phyloP scores from a whole-genome alignment of 1,139 yeast species.

The Scheffersomyces insectosa region DNA sequence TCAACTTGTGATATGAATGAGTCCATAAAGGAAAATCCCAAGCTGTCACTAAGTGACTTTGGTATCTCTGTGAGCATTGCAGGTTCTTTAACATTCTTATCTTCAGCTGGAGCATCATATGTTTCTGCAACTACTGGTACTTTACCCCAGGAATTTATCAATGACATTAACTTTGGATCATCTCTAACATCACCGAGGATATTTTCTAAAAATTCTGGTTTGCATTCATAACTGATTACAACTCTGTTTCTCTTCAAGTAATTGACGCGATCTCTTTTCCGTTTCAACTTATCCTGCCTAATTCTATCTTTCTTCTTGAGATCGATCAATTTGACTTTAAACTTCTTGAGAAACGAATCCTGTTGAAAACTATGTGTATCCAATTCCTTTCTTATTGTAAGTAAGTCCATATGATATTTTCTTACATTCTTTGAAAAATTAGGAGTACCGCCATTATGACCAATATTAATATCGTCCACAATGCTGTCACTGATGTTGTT shows the following conservation, averaged over 20 bases:
- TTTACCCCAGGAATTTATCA: conserved; percentile 9
- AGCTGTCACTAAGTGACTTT: not conserved
- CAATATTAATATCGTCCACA: not conserved
- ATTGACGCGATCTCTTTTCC: too few relatives aligned
- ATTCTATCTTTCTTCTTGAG: conserved; percentile 2
- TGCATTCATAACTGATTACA: conserved; percentile 17
- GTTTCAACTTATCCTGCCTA: conserved; percentile 7
- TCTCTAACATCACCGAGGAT: conserved; percentile 4
- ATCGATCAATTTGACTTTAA: conserved; percentile 2
- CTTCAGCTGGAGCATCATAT: not conserved
- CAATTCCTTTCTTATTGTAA: conserved; percentile 26
- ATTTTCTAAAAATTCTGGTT: conserved; percentile 6
- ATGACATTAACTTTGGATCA: conserved; percentile 5
- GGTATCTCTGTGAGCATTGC: not conserved
- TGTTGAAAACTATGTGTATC: conserved; percentile 32
- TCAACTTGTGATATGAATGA: too few relatives aligned
- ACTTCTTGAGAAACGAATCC: conserved; percentile 14
- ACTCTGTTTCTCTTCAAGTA: conserved; percentile 12
- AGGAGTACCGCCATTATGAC: not conserved
- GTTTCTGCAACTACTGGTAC: not conserved
- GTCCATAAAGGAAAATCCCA: not conserved
- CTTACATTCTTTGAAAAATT: conserved; percentile 26
- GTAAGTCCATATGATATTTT: conserved; percentile 27
- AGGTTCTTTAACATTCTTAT: not conserved
- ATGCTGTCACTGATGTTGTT: conserved; percentile 33